Evolutionary conservation across 2,329 filamentous ascomycete species (phyloP), one percentile per base, ranked within the genome.

Genomic region (Cercospora beticola): DNA sequence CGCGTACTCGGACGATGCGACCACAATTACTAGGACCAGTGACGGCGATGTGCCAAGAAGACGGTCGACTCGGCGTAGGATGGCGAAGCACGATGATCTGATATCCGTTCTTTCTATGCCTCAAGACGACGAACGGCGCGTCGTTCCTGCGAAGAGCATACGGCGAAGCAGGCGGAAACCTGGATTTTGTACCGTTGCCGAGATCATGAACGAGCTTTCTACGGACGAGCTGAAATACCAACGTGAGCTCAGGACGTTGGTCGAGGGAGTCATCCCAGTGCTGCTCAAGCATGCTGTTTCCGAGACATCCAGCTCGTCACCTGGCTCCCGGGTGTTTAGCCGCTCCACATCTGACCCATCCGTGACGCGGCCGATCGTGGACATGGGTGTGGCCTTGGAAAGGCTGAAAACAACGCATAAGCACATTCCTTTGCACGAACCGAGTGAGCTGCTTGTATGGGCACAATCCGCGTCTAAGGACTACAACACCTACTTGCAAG

Each of bases 251-350:
- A 93, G 93, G 77, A 97, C 95, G 0, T 82, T 99, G 33, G 94
- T 98, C 7, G 94, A 97, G 74, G 95, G 95, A 66, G 94, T 99
- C 23, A 92, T 99, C 66, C 95, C 95, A 0, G 94, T 98, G 2
- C 86, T 99, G 1, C 83, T 99, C 62, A 92, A 90, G 9, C 92
- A 93, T 72, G 92, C 97, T 8, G 86, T 97, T 12, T 91, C 89
- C 9, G 89, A 91, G 69, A 36, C 52, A 12, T 88, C 88, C 1
- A 87, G 89, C 70, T 86, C 87, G 6, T 71, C 74, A 5, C 71
- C 71, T 23, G 69, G 70, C 21, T 69, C 72, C 31, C 70, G 74
- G 7, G 71, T 75, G 23, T 76, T 75, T 54, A 75, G 72, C 58
- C 70, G 71, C 9, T 69, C 76, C 5, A 81, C 82, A 14, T 81